Percentiles rank a stretch among this genome's conserved stretches.
These are phyloP conservation scores for Leccinum uliginosum DNA, from an alignment of 768 basidiomycete species.

Conservation along the genomic window DNA sequence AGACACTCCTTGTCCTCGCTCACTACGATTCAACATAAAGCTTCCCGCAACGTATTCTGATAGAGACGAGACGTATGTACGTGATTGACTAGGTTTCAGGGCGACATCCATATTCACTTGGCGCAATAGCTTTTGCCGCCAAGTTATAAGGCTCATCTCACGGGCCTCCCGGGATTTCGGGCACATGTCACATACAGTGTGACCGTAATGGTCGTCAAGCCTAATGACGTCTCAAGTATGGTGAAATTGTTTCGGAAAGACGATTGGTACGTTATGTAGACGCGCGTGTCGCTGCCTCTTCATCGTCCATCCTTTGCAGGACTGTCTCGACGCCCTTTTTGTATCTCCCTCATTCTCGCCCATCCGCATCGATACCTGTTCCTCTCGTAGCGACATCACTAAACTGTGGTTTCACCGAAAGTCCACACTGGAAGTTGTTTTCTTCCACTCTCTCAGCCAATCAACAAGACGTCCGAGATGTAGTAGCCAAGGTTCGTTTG, in stretches of 20 bases:
- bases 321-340: slow-evolving; percentile 56
- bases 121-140: slow-evolving; percentile 59
- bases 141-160: slow-evolving; percentile 61
- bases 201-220: slow-evolving; percentile 48
- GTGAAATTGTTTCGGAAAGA: slow-evolving; percentile 55
- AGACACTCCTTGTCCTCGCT: slow-evolving; percentile 45
- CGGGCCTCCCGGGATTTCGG: slow-evolving; percentile 68
- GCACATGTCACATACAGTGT: slow-evolving; percentile 64
- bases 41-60: slow-evolving; percentile 58
- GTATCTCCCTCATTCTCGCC: slow-evolving; percentile 64
- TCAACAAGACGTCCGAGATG: slow-evolving; percentile 33
- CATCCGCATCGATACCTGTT: slow-evolving; percentile 47
- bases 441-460: slow-evolving; percentile 40
- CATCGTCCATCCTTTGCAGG: slow-evolving; percentile 29
- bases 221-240: slow-evolving; percentile 36
- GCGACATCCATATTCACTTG: slow-evolving; percentile 1
- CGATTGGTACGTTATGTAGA: slow-evolving; percentile 42
- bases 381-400: slow-evolving; percentile 32
- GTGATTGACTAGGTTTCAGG: slow-evolving; percentile 21
- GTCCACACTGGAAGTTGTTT: slow-evolving; percentile 48
- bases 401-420: slow-evolving; percentile 39
- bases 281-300: neutral
- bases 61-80: slow-evolving; percentile 55
- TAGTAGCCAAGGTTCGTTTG: slow-evolving; percentile 31
- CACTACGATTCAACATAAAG: slow-evolving; percentile 48